phyloP scores from a whole-genome alignment of 2,329 filamentous ascomycete species.

The Monilinia aucupariae region DNA sequence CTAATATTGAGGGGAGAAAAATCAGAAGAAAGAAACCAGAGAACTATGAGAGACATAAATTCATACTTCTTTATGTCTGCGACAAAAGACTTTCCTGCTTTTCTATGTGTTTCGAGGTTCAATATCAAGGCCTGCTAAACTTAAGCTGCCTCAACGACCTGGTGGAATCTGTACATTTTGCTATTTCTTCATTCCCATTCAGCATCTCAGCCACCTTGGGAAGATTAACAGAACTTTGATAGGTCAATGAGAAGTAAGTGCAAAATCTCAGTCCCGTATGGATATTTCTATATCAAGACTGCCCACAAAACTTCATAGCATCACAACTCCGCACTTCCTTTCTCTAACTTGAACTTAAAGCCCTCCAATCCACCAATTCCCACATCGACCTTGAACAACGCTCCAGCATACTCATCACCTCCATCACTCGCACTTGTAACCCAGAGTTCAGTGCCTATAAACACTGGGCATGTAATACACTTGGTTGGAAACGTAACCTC shows the following conservation, averaged over 20 bases:
- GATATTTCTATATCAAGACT: neutral
- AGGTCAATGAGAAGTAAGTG: neutral
- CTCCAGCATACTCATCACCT: conserved; percentile 60
- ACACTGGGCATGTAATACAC: conserved; percentile 75
- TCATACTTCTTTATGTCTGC: neutral
- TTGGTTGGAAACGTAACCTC: conserved; percentile 71
- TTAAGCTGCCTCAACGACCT: neutral
- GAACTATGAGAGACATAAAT: neutral
- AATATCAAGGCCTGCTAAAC: neutral
- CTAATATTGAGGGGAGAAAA: neutral
- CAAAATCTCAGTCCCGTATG: neutral
- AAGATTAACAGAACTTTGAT: no score
- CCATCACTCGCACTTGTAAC: conserved; percentile 72
- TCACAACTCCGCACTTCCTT: conserved; percentile 12
- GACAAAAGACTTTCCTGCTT: neutral
- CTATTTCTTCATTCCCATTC: neutral
- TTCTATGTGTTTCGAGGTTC: neutral
- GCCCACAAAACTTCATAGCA: neutral
- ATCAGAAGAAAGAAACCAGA: neutral
- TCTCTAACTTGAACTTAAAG: conserved; percentile 53
- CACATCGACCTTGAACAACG: conserved; percentile 71
- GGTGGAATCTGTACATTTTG: neutral
- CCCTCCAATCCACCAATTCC: conserved; percentile 60
- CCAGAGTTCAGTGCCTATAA: conserved; percentile 68
- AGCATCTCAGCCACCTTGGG: neutral